Base-by-base conservation (phyloP, 2,329 filamentous ascomycete species). In the Lasiodiplodia hormozganensis region DNA sequence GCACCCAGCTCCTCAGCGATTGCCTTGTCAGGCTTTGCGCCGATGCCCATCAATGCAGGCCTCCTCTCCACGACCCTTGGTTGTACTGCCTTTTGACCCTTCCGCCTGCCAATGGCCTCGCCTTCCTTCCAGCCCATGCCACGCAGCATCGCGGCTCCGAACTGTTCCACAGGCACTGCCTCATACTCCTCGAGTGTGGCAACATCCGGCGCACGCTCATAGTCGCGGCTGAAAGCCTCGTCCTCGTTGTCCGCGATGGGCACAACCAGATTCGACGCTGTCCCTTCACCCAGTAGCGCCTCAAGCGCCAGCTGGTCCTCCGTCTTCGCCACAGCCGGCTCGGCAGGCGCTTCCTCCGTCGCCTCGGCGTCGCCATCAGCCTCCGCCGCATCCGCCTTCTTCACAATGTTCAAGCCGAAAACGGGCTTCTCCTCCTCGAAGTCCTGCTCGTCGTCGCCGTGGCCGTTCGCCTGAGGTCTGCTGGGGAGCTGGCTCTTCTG, bases 51-150 rank as follows among this genome's bases (percentile, higher is more conserved):
- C 68, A 96, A 86, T 69, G 93, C 93, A 18, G 93, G 90, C 62
- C 94, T 88, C 64, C 89, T 86, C 76, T 91, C 90, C 16, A 89
- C 84, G 21, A 89, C 82, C 70, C 88, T 90, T 43, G 89, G 84
- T 28, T 73, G 71, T 4, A 76, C 70, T 31, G 49, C 74, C 71
- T 43, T 76, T 72, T 69, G 79, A 73, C 72, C 79, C 21, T 79
- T 79, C 31, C 80, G 80, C 67, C 86, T 79, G 81, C 90, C 83
- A 64, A 89, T 84, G 49, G 83, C 81, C 70, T 88, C 84, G 21
- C 85, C 88, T 71, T 89, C 88, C 75, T 97, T 94, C 94, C 95
- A 97, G 10, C 96, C 96, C 92, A 98, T 97, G 11, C 94, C 94
- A 38, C 94, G 89, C 43, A 99, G 85, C 71, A 98, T 85, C 0